Evolutionary conservation across 2,329 filamentous ascomycete species (phyloP), one percentile per base, ranked within the genome.

Genomic region (Tympanopsis confertula): DNA sequence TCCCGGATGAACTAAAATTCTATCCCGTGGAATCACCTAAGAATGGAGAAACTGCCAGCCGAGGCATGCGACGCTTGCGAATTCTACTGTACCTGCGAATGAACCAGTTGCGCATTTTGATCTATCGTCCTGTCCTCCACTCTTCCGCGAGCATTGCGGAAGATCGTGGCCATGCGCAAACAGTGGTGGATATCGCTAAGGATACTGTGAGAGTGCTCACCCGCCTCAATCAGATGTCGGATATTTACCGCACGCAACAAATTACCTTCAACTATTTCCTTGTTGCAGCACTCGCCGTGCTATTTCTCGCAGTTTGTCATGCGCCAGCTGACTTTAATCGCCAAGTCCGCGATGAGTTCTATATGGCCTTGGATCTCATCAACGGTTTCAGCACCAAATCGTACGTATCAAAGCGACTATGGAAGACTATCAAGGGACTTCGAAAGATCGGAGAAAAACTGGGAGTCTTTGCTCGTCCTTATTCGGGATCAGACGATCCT

Each of bases 101-200:
- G 39, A 83, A 83, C 46, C 77, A 81, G 50, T 76, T 82, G 63
- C 71, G 78, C 10, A 81, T 82, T 40, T 62, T 78, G 3, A 81
- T 83, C 29, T 80, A 82, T 49, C 68, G 78, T 2, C 76, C 77
- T 1, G 73, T 82, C 3, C 61, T 83, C 10, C 77, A 82, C 50
- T 79, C 74, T 2, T 67, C 74, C 3, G 72, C 69, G 1, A 76
- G 68, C 35, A 83, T 82, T 44, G 65, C 75, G 51, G 71, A 77
- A 44, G 71, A 82, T 46, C 63, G 71, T 17, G 59, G 65, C 12
- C 70, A 75, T 43, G 77, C 78, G 3, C 68, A 75, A 45, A 78
- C 67, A 0, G 69, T 70, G 3, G 66, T 79, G 17, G 71, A 75
- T 40, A 67, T 81, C 13, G 74, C 77, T 15, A 80, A 79, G 50